Evolutionary conservation across 1,284 basidiomycete genomes (phyloP).

Genomic region (Cryptococcus sp.): DNA sequence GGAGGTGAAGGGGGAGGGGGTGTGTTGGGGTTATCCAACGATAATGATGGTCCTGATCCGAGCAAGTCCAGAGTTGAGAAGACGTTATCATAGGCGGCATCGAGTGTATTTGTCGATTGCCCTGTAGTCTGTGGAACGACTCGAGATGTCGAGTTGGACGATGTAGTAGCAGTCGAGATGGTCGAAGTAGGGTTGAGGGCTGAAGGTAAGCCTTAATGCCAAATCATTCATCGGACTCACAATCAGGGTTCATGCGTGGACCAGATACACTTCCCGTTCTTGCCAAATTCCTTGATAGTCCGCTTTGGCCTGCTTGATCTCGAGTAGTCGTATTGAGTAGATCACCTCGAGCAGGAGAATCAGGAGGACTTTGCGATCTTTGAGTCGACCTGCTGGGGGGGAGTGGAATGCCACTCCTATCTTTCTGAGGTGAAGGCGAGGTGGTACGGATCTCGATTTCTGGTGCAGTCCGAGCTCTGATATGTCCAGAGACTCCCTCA

Average conservation of each 20-base stretch:
- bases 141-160: not conserved
- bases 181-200: not conserved
- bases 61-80: constrained; percentile 36
- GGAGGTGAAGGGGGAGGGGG: constrained; percentile 1
- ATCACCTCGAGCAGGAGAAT: constrained; percentile 10
- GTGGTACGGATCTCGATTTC: constrained; percentile 29
- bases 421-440: constrained; percentile 31
- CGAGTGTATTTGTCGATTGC: constrained; percentile 24
- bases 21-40: constrained; percentile 3
- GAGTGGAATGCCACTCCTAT: constrained; percentile 8
- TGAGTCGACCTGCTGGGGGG: not conserved
- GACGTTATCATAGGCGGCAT: constrained; percentile 39
- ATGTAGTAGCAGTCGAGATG: not conserved
- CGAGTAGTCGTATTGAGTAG: constrained; percentile 9
- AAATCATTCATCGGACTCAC: constrained; percentile 3
- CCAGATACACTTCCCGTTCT: not conserved
- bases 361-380: constrained; percentile 13
- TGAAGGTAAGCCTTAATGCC: not conserved
- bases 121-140: constrained; percentile 23
- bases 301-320: not conserved
- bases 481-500: not conserved
- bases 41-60: constrained; percentile 9
- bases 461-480: not conserved
- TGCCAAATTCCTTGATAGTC: not conserved
- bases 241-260: not conserved